Evolutionary conservation across 2,329 filamentous ascomycete species (phyloP).

Genomic region (Stemphylium lycopersici): DNA sequence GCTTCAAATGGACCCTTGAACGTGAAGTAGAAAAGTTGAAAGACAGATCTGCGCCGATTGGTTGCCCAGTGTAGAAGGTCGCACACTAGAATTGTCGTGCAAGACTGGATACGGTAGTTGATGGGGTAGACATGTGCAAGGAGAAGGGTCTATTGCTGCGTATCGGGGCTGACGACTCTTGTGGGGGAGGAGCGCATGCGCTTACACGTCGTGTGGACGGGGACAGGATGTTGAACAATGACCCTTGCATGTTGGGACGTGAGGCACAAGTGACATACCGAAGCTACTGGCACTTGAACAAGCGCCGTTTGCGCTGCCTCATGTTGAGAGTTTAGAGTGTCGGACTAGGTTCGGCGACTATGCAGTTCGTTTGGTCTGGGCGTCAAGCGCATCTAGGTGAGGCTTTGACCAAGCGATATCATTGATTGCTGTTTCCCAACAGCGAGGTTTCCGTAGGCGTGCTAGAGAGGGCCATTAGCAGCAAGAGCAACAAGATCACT

Average conservation of each 20-base stretch:
- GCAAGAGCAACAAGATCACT: conserved; percentile 7
- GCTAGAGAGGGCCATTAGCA: conserved; percentile 10
- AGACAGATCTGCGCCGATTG: conserved; percentile 11
- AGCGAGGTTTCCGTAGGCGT: conserved; percentile 8
- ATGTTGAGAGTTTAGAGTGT: neutral
- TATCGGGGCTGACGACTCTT: no score
- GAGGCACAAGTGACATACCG: neutral
- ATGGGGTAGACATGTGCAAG: neutral
- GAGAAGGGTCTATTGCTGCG: neutral
- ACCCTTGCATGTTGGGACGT: neutral
- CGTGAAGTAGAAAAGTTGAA: conserved; percentile 8
- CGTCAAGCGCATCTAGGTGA: conserved; percentile 16
- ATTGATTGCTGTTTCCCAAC: conserved; percentile 15
- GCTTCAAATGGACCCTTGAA: conserved; percentile 2
- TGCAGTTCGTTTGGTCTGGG: neutral
- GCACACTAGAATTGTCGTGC: conserved; percentile 3
- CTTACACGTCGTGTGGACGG: conserved; percentile 1
- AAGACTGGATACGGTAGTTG: neutral
- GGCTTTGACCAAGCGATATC: conserved; percentile 5
- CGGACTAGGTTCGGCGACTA: neutral
- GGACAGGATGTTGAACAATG: neutral
- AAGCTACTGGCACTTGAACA: neutral
- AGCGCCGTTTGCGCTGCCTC: neutral
- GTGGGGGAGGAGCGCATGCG: no score
- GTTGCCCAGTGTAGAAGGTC: conserved; percentile 9